phyloP scores from a whole-genome alignment of 2,329 filamentous ascomycete species.

The Cladosporium velox region DNA sequence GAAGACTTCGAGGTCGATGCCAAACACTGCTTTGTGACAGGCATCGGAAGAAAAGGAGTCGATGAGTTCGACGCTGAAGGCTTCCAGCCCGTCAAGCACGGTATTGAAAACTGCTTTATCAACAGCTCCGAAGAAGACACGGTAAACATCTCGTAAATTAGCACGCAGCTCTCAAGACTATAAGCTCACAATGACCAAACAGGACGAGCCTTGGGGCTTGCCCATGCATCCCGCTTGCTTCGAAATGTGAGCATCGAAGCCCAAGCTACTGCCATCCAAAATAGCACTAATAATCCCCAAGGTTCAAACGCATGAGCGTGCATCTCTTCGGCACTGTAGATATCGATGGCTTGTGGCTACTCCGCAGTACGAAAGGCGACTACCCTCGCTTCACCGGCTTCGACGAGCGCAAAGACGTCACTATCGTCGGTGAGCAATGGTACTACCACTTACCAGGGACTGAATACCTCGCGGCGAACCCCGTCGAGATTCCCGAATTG shows the following conservation, averaged over 20 bases:
- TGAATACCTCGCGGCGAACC: not conserved
- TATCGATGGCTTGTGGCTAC: not conserved
- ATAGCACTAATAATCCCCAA: not conserved
- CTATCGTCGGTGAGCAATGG: not conserved
- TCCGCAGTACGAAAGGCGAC: not conserved
- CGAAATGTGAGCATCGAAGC: not conserved
- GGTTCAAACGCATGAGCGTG: not conserved
- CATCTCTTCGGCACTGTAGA: not conserved
- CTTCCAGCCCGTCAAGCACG: not conserved
- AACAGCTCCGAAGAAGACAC: not conserved
- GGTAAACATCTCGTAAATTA: not conserved
- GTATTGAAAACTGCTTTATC: too few species aligned
- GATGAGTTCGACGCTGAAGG: not conserved
- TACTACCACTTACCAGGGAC: not conserved
- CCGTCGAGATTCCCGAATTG: not conserved
- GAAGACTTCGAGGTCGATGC: too few species aligned
- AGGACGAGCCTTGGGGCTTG: not conserved
- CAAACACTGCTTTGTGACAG: too few species aligned
- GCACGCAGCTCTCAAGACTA: not conserved
- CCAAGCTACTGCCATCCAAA: too few species aligned
- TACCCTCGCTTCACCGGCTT: not conserved
- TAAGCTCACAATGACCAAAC: not conserved
- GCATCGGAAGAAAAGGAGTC: too few species aligned
- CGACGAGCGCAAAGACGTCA: not conserved
- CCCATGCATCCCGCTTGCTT: not conserved